Percentiles rank a stretch among this genome's conserved stretches.
Conservation (phyloP, 169 alveolate species). For the Amoebophrya sp. region DNA sequence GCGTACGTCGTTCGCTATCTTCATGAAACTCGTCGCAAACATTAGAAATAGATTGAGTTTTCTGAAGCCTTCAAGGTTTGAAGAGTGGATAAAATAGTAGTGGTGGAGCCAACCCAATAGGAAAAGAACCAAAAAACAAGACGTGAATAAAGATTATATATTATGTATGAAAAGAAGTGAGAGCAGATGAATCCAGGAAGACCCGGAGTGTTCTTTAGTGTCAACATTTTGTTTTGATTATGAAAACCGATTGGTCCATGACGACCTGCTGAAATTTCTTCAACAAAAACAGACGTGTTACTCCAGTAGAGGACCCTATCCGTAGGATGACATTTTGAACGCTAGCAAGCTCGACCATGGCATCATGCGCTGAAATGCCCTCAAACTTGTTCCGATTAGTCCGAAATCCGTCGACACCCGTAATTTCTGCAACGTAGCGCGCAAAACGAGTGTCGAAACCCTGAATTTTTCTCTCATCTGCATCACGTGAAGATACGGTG, state of each 20-base stretch:
- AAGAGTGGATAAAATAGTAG: too few relatives aligned
- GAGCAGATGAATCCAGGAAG: too few relatives aligned
- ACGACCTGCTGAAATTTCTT: too few relatives aligned
- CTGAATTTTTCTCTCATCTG: too few relatives aligned
- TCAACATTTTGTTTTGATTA: too few relatives aligned
- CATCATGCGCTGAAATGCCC: constrained; percentile 71
- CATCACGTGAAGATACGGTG: not conserved
- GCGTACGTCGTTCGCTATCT: constrained; percentile 73
- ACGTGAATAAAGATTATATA: not conserved
- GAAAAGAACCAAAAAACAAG: not conserved
- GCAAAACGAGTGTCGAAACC: not conserved
- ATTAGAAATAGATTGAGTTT: constrained; percentile 63
- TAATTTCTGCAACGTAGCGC: constrained; percentile 32
- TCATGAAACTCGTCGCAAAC: constrained; percentile 67
- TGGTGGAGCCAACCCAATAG: too few relatives aligned
- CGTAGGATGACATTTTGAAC: constrained; percentile 20
- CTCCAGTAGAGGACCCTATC: too few relatives aligned
- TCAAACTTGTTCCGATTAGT: constrained; percentile 77
- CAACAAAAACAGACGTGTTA: too few relatives aligned
- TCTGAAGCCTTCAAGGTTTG: too few relatives aligned
- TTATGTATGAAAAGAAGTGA: not conserved
- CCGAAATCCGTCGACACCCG: constrained; percentile 60
- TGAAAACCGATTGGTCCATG: too few relatives aligned
- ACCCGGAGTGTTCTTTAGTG: too few relatives aligned
- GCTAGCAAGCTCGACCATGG: constrained; percentile 66